Percentiles rank a stretch among this genome's conserved stretches.
Evolutionary conservation across 2,329 filamentous ascomycete species (phyloP).

Genomic region (Bipolaris sorokiniana): DNA sequence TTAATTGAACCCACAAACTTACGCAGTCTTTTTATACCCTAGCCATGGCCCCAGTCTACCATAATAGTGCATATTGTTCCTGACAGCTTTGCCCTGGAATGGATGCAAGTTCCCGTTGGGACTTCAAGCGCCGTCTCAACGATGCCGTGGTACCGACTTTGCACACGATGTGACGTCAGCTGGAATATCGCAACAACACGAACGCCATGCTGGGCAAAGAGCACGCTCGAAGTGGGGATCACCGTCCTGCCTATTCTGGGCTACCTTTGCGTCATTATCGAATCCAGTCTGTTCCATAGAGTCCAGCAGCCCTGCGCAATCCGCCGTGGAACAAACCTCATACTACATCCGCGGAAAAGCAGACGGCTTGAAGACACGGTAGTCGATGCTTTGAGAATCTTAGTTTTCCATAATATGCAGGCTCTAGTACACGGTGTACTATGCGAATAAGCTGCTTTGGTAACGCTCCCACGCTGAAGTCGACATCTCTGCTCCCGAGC

Average conservation of each 20-base stretch:
- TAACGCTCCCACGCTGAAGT: conserved; percentile 7
- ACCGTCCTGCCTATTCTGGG: not conserved
- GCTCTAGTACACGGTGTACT: not conserved
- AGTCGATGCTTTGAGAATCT: not conserved
- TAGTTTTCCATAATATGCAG: not conserved
- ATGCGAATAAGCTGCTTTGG: conserved; percentile 8
- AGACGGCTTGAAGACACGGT: not conserved
- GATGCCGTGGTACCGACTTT: conserved; percentile 6
- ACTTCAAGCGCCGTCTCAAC: conserved; percentile 5
- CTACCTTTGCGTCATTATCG: not conserved
- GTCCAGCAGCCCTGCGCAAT: not conserved
- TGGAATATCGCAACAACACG: conserved; percentile 1
- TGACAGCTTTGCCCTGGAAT: conserved; percentile 1
- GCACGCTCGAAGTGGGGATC: not conserved
- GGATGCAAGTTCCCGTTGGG: conserved; percentile 5
- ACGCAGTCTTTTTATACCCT: not conserved
- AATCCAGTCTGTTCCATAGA: not conserved
- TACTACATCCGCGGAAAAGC: not conserved
- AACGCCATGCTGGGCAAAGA: not conserved
- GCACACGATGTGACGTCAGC: conserved; percentile 11
- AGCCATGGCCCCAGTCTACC: not conserved
- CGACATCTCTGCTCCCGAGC: conserved; percentile 44
- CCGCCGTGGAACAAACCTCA: not conserved
- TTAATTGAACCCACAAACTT: conserved; percentile 17
- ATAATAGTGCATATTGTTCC: not conserved